Conservation (phyloP, 2,329 filamentous ascomycete species). For the Sarocladium strictum region DNA sequence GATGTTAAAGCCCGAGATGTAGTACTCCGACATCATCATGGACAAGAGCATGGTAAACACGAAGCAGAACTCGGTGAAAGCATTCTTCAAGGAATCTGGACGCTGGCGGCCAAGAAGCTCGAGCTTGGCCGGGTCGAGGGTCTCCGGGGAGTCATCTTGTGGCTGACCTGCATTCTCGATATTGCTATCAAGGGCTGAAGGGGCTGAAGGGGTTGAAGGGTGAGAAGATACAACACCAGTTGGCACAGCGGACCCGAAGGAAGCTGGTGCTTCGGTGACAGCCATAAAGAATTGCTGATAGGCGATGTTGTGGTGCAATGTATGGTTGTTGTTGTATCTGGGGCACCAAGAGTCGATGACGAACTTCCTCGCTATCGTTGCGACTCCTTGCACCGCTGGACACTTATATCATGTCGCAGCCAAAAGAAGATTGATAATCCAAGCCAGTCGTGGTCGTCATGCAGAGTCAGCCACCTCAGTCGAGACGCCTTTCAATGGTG, state of each 20-base stretch:
- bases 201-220: not conserved
- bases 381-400: not conserved
- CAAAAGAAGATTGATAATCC: slow-evolving; percentile 1
- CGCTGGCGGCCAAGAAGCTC: slow-evolving; percentile 58
- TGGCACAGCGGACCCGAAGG: not conserved
- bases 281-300: not conserved
- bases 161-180: not conserved
- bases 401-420: not conserved
- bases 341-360: not conserved
- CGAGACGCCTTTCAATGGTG: not conserved
- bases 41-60: slow-evolving; percentile 56
- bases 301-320: not conserved
- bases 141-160: slow-evolving; percentile 8
- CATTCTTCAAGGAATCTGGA: slow-evolving; percentile 47
- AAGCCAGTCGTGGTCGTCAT: slow-evolving; percentile 3
- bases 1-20: slow-evolving; percentile 65
- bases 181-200: no score
- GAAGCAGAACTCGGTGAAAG: slow-evolving; percentile 55
- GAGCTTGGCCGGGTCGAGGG: slow-evolving; percentile 30
- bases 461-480: not conserved
- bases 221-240: not conserved
- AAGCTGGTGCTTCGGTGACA: not conserved
- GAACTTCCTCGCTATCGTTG: not conserved
- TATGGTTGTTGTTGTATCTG: not conserved
- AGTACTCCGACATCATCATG: slow-evolving; percentile 65